A percentile compares a stretch with the other conserved stretches of the same genome.
Evolutionary conservation across 1,139 yeast genomes (phyloP).

Genomic region (Ashbya aceris): DNA sequence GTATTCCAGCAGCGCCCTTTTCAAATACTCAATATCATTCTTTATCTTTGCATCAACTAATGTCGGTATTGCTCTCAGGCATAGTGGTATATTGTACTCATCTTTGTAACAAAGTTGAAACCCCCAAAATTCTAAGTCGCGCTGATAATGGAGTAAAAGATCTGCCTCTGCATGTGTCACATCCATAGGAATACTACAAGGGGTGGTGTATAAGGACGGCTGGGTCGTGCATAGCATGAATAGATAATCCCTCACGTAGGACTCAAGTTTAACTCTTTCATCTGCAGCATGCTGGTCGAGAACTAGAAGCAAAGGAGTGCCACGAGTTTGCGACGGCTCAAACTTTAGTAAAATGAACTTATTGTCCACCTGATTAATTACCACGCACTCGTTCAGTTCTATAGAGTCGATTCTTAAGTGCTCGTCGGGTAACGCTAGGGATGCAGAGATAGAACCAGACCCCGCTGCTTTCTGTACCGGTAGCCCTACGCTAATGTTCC

Average conservation of each 20-base stretch:
- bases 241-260: constrained; percentile 29
- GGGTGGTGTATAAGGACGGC: neutral
- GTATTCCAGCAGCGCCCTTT: constrained; percentile 35
- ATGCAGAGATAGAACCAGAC: neutral
- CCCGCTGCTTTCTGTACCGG: neutral
- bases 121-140: constrained; percentile 39
- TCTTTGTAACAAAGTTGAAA: constrained; percentile 20
- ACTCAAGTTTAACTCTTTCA: constrained; percentile 55
- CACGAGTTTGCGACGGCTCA: neutral
- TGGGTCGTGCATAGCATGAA: neutral
- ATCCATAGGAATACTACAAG: constrained; percentile 15
- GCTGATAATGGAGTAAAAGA: constrained; percentile 27
- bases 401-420: neutral
- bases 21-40: constrained; percentile 27
- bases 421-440: neutral
- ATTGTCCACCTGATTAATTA: constrained; percentile 46
- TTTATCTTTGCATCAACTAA: constrained; percentile 30
- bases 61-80: constrained; percentile 36
- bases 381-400: constrained; percentile 13
- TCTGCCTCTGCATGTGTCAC: constrained; percentile 29
- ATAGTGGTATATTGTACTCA: constrained; percentile 4
- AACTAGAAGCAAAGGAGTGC: constrained; percentile 29
- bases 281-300: constrained; percentile 78
- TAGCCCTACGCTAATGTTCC: neutral
- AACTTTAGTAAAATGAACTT: constrained; percentile 45